Evolutionary conservation across 768 basidiomycete species (phyloP).

Genomic region (Podaxis sp.): DNA sequence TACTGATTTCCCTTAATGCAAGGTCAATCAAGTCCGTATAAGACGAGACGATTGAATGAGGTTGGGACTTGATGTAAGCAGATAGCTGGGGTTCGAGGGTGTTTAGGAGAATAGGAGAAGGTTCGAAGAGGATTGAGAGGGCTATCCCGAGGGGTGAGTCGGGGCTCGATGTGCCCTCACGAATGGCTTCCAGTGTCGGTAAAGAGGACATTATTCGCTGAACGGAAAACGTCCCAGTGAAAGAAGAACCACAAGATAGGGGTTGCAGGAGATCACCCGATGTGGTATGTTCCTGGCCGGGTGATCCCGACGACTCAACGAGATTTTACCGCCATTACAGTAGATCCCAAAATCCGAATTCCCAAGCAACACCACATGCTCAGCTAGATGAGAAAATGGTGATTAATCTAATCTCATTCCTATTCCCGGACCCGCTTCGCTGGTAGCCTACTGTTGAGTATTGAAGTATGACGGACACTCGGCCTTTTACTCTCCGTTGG

Average conservation of each 20-base stretch:
- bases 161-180: constrained; percentile 26
- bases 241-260: neutral
- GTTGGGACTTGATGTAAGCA: constrained; percentile 23
- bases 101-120: constrained; percentile 53
- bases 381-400: neutral
- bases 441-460: neutral
- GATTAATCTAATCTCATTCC: neutral
- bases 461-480: constrained; percentile 27
- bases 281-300: neutral
- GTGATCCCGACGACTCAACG: constrained; percentile 15
- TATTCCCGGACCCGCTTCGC: neutral
- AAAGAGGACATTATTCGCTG: constrained; percentile 25
- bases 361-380: neutral
- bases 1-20: constrained; percentile 45
- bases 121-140: constrained; percentile 53
- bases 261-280: neutral
- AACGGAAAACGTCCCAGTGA: neutral
- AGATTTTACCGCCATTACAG: constrained; percentile 14
- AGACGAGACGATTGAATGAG: constrained; percentile 28
- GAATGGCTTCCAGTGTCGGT: constrained; percentile 34
- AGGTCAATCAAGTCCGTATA: constrained; percentile 56
- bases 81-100: constrained; percentile 56
- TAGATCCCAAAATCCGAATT: neutral
- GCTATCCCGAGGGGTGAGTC: constrained; percentile 35
- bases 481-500: constrained; percentile 61